A percentile compares a stretch with the other conserved stretches of the same genome.
Conservation (phyloP, 345 rosid genomes). For the Stellera chamaejasme region DNA sequence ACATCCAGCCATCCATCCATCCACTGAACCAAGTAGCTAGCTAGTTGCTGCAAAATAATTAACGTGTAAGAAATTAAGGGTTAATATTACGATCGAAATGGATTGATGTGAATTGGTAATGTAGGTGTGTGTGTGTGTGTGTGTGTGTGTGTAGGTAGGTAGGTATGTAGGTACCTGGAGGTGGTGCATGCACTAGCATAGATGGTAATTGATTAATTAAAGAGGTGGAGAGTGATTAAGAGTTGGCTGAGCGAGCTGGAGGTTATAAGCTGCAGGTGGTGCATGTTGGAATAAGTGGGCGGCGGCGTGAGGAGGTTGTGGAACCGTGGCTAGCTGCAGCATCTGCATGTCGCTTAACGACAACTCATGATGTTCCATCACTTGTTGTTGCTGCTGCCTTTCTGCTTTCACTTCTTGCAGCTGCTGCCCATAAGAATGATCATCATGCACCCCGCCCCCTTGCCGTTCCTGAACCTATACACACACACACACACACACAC, state of each 20-base stretch:
- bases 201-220: too few relatives aligned
- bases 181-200: too few relatives aligned
- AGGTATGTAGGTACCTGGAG: too few relatives aligned
- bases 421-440: constrained; percentile 27
- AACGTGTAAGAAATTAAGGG: too few relatives aligned
- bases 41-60: too few relatives aligned
- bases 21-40: too few relatives aligned
- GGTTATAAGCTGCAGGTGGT: constrained; percentile 24
- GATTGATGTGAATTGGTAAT: too few relatives aligned
- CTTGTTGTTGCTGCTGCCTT: constrained; percentile 40
- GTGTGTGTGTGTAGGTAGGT: too few relatives aligned
- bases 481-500: too few relatives aligned
- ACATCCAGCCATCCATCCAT: too few relatives aligned
- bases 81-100: too few relatives aligned
- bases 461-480: constrained; percentile 49
- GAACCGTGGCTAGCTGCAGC: constrained; percentile 56
- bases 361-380: constrained; percentile 37
- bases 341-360: constrained; percentile 55
- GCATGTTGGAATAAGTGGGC: constrained; percentile 23
- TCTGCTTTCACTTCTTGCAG: constrained; percentile 46
- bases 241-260: constrained; percentile 74
- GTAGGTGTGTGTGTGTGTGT: too few relatives aligned
- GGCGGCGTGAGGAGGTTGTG: constrained; percentile 20
- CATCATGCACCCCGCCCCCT: constrained; percentile 13
- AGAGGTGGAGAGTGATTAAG: constrained; percentile 13